Percentiles rank a stretch among this genome's conserved stretches.
Conservation (phyloP, 495 filamentous ascomycete species). For the Recurvomyces mirabilis region DNA sequence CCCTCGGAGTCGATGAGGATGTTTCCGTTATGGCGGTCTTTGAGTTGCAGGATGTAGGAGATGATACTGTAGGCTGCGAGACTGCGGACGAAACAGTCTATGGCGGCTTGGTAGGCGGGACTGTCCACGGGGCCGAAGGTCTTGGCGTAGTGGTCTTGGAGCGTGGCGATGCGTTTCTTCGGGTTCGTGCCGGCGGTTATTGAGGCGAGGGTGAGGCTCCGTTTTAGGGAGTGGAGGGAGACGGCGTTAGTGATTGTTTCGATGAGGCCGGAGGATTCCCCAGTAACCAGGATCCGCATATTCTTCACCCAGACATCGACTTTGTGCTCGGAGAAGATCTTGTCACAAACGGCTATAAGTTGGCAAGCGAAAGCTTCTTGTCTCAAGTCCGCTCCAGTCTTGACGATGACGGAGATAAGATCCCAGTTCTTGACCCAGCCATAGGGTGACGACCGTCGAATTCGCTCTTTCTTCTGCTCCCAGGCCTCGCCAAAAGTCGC, state of each 20-base stretch:
- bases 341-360: conserved; percentile 60
- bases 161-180: conserved; percentile 54
- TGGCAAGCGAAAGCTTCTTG: conserved; percentile 74
- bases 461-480: conserved; percentile 63
- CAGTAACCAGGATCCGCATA: conserved; percentile 70
- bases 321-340: conserved; percentile 60
- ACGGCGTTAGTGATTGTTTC: conserved; percentile 75
- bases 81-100: conserved; percentile 58
- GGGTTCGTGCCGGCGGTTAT: conserved; percentile 56
- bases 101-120: conserved; percentile 49
- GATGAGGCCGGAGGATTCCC: conserved; percentile 64
- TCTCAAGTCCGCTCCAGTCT: conserved; percentile 63
- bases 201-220: conserved; percentile 56
- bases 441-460: conserved; percentile 61
- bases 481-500: conserved; percentile 71
- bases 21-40: conserved; percentile 73
- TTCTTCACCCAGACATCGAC: conserved; percentile 69
- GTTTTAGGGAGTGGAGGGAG: conserved; percentile 63
- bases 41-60: conserved; percentile 63
- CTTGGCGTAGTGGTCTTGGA: conserved; percentile 66
- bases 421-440: conserved; percentile 76
- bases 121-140: conserved; percentile 55
- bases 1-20: conserved; percentile 68
- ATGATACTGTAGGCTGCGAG: conserved; percentile 68
- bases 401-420: conserved; percentile 66